Base-by-base conservation (phyloP, 495 filamentous ascomycete species). In the Penicillium antarcticum region DNA sequence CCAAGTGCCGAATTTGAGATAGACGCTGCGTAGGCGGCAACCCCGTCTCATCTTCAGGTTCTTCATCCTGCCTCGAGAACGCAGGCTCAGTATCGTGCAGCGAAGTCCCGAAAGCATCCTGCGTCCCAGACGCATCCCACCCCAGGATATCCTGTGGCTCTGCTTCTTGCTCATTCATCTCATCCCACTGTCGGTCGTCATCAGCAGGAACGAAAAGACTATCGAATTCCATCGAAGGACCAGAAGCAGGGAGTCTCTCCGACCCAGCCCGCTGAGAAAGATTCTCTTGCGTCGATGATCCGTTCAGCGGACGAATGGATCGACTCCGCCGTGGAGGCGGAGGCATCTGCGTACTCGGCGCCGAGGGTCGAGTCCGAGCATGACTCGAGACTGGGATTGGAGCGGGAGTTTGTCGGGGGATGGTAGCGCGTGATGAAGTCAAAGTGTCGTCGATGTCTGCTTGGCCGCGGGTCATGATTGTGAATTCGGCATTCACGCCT, bases 381-480 rank as follows among this genome's bases (percentile, higher is more conserved):
- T 18, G 49, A 56, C 68, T 14, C 34, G 46, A 51, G 43, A 61
- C 45, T n/a, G 48, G 44, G 5, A 45, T 45, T 46, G 60, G 68
- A 8, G 48, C 51, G 21, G 63, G 57, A 10, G 57, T 56, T 36
- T 64, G 71, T 24, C 67, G 65, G 16, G 69, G 68, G 16, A 59
- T 57, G 2, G 58, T 46, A 11, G 58, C 66, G 8, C 64, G 58
- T 18, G 68, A 62, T 29, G 71, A 70, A 33, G 39, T 52, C 7
- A 61, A 56, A 56, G 46, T 55, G 42, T 78, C 70, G 13, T 75
- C 70, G 29, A 70, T 72, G 26, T 76, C 73, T 53, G 80, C 80
- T 50, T 95, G 89, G n/a, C 91, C 90, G 26, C 87, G 82, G 9
- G 94, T 98, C 92, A 96, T 97, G 38, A 98, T 68, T 13, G 92